Percentiles rank a stretch among this genome's conserved stretches.
Conservation (phyloP, 2,329 filamentous ascomycete genomes). For the Emmonsia crescens region DNA sequence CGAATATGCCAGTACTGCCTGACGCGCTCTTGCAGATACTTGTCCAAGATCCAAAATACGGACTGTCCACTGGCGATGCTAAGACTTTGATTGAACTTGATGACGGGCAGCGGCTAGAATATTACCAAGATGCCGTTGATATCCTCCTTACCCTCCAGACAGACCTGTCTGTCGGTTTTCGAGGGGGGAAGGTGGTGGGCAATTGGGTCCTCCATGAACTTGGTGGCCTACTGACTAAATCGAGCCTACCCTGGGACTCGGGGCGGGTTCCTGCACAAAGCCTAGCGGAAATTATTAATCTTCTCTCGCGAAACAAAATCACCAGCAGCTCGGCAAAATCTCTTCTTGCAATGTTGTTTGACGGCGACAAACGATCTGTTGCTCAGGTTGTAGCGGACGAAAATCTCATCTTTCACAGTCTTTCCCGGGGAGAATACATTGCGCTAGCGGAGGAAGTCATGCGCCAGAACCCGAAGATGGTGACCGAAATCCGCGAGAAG, state of each 20-base stretch:
- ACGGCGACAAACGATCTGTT: constrained; percentile 39
- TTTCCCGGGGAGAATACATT: constrained; percentile 47
- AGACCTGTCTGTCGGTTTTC: constrained; percentile 15
- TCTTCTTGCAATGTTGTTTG: constrained; percentile 46
- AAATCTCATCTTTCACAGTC: constrained; percentile 43
- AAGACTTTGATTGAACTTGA: constrained; percentile 67
- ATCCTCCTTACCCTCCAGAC: constrained; percentile 21
- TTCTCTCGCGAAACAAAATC: constrained; percentile 35
- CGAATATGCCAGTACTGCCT: constrained; percentile 58
- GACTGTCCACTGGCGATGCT: constrained; percentile 70
- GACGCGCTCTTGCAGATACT: constrained; percentile 58
- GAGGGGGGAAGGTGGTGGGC: constrained; percentile 40
- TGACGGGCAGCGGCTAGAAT: constrained; percentile 67
- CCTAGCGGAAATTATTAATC: constrained; percentile 36
- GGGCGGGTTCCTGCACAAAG: constrained; percentile 31
- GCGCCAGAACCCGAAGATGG: constrained; percentile 45
- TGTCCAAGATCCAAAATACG: constrained; percentile 45
- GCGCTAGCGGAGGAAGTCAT: constrained; percentile 44
- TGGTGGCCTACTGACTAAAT: constrained; percentile 50
- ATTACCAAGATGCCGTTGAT: constrained; percentile 48
- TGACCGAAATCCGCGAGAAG: constrained; percentile 48
- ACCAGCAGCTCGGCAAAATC: constrained; percentile 50
- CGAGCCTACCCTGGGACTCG: constrained; percentile 36
- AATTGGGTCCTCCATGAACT: constrained; percentile 69
- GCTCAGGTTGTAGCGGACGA: constrained; percentile 46